Evolutionary conservation across 2,329 filamentous ascomycete species (phyloP), one percentile per base, ranked within the genome.

Genomic region (Boeremia exigua): DNA sequence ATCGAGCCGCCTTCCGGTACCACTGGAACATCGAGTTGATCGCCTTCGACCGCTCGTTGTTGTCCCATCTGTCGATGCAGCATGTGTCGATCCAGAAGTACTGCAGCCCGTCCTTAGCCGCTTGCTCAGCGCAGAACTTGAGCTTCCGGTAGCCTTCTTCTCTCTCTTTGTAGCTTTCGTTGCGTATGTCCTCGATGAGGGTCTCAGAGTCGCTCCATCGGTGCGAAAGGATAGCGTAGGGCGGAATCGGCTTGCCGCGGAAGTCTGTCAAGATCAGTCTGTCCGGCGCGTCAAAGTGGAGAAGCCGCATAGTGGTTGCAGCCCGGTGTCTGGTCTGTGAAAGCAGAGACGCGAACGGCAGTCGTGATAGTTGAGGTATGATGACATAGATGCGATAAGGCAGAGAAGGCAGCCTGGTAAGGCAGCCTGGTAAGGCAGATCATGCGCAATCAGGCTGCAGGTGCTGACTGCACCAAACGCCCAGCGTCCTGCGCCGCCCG

Each of bases 181-280:
- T 58, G 19, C 11, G 28, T 52, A 69, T 34, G 48, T 74, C 63
- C 55, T 68, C 51, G 37, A 71, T 61, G 25, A 62, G 65, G 29
- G 70, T 56, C 61, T 76, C 69, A 12, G 68, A 66, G 37, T 63
- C 50, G 23, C 55, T 46, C 72, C 71, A 75, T 49, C 62, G 68
- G 57, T 76, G 73, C 17, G 71, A 76, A 8, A 76, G 69, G 44
- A 75, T 75, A 8, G 70, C 73, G 53, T 75, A 75, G 34, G 54
- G 61, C 39, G 57, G 58, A 27, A 60, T 59, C 7, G 43, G 34
- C 30, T 63, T 62, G 47, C 56, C 38, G 45, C 50, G 19, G 15
- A 62, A 63, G 25, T 63, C 49, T 54, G 58, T 64, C 37, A 56
- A 58, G 52, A 56, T 29, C 8, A 45, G 56, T 30, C 34, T 59